phyloP scores from a whole-genome alignment of 345 rosid species.

The Hibiscus syriacus region DNA sequence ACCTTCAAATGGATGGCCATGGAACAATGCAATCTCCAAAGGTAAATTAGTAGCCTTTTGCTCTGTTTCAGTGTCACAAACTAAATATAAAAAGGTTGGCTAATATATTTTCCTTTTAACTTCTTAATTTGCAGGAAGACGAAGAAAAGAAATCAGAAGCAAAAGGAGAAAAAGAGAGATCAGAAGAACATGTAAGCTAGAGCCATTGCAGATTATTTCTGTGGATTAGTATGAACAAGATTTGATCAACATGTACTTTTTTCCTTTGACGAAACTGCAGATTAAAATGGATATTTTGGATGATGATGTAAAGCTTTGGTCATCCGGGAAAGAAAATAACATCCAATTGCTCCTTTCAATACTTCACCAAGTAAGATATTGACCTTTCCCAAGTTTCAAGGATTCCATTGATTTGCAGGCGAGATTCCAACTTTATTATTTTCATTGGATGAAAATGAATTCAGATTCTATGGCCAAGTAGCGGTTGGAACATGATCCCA shows the following conservation, averaged over 20 bases:
- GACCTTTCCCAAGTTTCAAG: neutral
- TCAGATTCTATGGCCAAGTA: constrained; percentile 74
- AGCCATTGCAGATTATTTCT: neutral
- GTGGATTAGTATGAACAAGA: neutral
- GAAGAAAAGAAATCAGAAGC: constrained; percentile 28
- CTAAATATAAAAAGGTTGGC: neutral
- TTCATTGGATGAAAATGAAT: neutral
- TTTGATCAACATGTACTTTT: constrained; percentile 6
- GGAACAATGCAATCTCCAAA: constrained; percentile 15
- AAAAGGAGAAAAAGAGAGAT: constrained; percentile 30
- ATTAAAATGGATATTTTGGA: neutral
- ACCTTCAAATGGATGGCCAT: constrained; percentile 12
- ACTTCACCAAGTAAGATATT: constrained; percentile 52
- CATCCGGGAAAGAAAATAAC: constrained; percentile 67
- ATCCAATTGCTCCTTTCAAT: constrained; percentile 71
- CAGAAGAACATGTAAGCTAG: constrained; percentile 28
- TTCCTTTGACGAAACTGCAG: neutral
- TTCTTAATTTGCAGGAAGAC: constrained; percentile 29
- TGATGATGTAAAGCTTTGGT: constrained; percentile 32
- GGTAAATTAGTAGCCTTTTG: constrained; percentile 11
- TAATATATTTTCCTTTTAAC: neutral
- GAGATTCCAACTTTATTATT: neutral
- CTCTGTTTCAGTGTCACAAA: neutral
- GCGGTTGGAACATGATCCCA: constrained; percentile 64
- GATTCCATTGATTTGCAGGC: constrained; percentile 1